Percentiles rank a stretch among this genome's conserved stretches.
These are phyloP conservation scores for Liriodendron chinense DNA, from an alignment of 164 flowering plant genomes.

Conservation along the genomic window DNA sequence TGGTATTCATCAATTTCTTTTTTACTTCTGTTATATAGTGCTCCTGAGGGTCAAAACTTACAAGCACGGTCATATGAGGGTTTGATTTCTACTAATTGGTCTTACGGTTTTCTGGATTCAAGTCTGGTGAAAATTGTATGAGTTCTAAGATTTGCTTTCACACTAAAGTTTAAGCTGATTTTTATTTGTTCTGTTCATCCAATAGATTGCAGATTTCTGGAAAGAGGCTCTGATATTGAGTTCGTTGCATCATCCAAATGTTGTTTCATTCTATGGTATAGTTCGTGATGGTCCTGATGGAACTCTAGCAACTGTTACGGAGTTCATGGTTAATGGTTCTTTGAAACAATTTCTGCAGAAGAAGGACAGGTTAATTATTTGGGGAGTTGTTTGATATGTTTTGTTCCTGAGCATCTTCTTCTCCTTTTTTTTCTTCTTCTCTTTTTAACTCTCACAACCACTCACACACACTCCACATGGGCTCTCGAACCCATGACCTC, in stretches of 20 bases:
- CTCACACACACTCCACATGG: background rate
- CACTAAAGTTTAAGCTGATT: background rate
- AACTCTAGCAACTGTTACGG: slow-evolving; percentile 94
- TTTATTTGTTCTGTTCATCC: slow-evolving; percentile 6
- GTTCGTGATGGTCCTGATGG: slow-evolving; percentile 99
- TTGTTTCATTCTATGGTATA: slow-evolving; percentile 94
- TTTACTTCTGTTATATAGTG: too few species aligned
- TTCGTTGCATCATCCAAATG: slow-evolving; percentile 97
- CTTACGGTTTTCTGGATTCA: background rate
- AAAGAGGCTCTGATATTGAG: slow-evolving; percentile 91
- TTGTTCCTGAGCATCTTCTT: background rate
- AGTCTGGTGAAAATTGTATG: background rate
- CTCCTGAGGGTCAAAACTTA: background rate
- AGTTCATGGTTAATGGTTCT: slow-evolving; percentile 97
- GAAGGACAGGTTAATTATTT: slow-evolving; percentile 72
- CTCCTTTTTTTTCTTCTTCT: too few species aligned
- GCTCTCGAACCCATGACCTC: background rate
- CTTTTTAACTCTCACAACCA: background rate
- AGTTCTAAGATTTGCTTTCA: background rate
- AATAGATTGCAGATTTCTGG: slow-evolving; percentile 97
- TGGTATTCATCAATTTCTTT: too few species aligned
- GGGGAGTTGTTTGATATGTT: too few species aligned
- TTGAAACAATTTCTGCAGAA: slow-evolving; percentile 91
- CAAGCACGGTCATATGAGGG: background rate
- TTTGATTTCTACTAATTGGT: background rate